Percentiles rank a stretch among this genome's conserved stretches.
Conservation (phyloP, 495 filamentous ascomycete species). For the Trichoderma asperelloides region DNA sequence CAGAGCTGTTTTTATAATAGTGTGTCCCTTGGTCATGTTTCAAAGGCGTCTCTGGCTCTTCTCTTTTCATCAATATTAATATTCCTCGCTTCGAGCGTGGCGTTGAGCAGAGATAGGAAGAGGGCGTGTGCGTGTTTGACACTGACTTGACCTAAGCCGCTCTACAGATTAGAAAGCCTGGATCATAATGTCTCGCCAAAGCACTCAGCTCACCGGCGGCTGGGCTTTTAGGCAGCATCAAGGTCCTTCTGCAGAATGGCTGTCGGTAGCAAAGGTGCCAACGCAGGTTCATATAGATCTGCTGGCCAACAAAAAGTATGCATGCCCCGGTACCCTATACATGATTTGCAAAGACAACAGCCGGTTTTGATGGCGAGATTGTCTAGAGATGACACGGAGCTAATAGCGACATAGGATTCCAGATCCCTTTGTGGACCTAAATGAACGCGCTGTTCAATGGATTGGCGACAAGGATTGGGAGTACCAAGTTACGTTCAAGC, state of each 20-base stretch:
- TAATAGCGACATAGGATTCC: slow-evolving; percentile 23
- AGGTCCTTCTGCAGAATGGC: slow-evolving; percentile 28
- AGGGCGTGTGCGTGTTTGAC: background rate
- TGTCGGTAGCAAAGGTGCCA: slow-evolving; percentile 45
- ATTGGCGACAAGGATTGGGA: slow-evolving; percentile 58
- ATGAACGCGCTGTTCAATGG: slow-evolving; percentile 57
- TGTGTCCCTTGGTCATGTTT: too few species aligned
- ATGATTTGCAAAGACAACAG: too few species aligned
- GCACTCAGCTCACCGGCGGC: slow-evolving; percentile 20
- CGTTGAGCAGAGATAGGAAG: background rate
- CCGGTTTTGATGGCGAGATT: too few species aligned
- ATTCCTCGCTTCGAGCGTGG: background rate
- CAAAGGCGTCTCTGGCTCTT: background rate
- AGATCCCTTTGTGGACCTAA: slow-evolving; percentile 53
- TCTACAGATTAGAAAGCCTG: background rate
- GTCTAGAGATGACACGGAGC: background rate
- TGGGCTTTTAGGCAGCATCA: slow-evolving; percentile 46
- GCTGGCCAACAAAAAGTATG: slow-evolving; percentile 31
- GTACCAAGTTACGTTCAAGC: slow-evolving; percentile 18
- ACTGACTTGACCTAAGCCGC: background rate
- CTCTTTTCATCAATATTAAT: background rate
- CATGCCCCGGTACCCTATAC: background rate
- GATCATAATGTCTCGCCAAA: slow-evolving; percentile 5
- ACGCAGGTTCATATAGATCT: slow-evolving; percentile 60
- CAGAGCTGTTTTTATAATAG: background rate